Evolutionary conservation across 805 yeast species (phyloP).

Genomic region (Kluyveromyces siamensis): DNA sequence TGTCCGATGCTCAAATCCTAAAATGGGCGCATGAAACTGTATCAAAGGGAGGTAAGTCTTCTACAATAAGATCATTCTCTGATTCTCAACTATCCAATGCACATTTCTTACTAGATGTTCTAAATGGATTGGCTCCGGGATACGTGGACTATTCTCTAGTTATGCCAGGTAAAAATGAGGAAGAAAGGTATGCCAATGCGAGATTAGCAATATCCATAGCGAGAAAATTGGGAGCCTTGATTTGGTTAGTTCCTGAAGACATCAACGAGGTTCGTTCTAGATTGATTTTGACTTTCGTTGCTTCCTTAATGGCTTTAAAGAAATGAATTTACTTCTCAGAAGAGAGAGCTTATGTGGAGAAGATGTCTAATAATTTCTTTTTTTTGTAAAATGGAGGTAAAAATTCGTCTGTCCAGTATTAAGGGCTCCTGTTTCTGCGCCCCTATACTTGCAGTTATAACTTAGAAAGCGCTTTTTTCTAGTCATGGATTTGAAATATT

Average conservation of each 20-base stretch:
- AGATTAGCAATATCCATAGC: slow-evolving; percentile 96
- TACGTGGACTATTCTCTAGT: slow-evolving; percentile 95
- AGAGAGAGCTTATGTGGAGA: background rate
- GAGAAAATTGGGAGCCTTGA: slow-evolving; percentile 93
- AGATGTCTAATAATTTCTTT: background rate
- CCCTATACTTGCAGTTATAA: too few relatives aligned
- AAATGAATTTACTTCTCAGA: slow-evolving; percentile 9
- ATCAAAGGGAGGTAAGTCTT: slow-evolving; percentile 70
- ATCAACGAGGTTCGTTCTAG: slow-evolving; percentile 93
- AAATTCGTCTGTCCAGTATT: too few relatives aligned
- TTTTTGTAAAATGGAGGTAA: too few relatives aligned
- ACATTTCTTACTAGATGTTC: slow-evolving; percentile 76
- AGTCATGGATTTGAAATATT: too few relatives aligned
- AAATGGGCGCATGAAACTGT: slow-evolving; percentile 91
- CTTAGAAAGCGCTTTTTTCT: too few relatives aligned
- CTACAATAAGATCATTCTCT: slow-evolving; percentile 72
- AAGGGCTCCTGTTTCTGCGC: too few relatives aligned
- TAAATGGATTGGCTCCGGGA: slow-evolving; percentile 93
- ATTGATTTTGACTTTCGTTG: slow-evolving; percentile 87
- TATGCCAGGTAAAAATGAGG: slow-evolving; percentile 66
- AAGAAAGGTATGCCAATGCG: slow-evolving; percentile 88
- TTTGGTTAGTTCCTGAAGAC: slow-evolving; percentile 99
- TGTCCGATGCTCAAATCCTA: slow-evolving; percentile 78
- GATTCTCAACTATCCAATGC: slow-evolving; percentile 72
- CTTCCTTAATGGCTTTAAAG: slow-evolving; percentile 78